Percentiles rank a stretch among this genome's conserved stretches.
phyloP scores from a whole-genome alignment of 306 rosid species.

The Lotus japonicus region DNA sequence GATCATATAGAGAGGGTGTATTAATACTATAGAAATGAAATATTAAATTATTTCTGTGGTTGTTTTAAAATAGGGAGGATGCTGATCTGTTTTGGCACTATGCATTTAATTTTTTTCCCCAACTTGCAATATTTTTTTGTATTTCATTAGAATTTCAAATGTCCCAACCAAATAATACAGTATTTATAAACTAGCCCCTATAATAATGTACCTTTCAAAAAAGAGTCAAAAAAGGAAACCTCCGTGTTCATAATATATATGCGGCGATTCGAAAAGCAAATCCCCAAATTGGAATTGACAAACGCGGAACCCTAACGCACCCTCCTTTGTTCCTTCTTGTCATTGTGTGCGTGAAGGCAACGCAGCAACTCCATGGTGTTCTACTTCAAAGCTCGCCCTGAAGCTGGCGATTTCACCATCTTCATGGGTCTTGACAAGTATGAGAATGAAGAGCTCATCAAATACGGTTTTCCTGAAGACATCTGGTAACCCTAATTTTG shows the following conservation, averaged over 20 bases:
- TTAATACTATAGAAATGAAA: too few species aligned
- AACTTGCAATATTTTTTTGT: too few species aligned
- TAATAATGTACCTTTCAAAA: neutral
- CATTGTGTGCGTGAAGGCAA: constrained; percentile 4
- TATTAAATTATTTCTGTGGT: too few species aligned
- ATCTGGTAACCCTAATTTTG: constrained; percentile 55
- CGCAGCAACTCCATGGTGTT: constrained; percentile 60
- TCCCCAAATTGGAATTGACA: constrained; percentile 6
- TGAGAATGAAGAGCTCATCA: constrained; percentile 99
- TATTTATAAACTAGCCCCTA: neutral
- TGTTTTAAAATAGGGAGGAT: too few species aligned
- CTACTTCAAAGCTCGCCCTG: constrained; percentile 98
- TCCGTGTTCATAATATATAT: neutral
- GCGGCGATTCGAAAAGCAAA: constrained; percentile 11
- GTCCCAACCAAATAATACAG: neutral
- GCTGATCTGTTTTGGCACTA: too few species aligned
- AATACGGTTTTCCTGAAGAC: constrained; percentile 88
- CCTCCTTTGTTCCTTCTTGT: neutral
- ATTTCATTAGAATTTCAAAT: neutral
- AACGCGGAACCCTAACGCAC: constrained; percentile 40
- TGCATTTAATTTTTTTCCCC: too few species aligned
- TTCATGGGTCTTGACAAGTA: constrained; percentile 98
- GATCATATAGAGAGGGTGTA: too few species aligned
- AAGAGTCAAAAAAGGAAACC: neutral
- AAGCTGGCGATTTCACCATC: constrained; percentile 87